Conservation (phyloP, 2,329 filamentous ascomycete genomes). For the Rhynchosporium graminicola region DNA sequence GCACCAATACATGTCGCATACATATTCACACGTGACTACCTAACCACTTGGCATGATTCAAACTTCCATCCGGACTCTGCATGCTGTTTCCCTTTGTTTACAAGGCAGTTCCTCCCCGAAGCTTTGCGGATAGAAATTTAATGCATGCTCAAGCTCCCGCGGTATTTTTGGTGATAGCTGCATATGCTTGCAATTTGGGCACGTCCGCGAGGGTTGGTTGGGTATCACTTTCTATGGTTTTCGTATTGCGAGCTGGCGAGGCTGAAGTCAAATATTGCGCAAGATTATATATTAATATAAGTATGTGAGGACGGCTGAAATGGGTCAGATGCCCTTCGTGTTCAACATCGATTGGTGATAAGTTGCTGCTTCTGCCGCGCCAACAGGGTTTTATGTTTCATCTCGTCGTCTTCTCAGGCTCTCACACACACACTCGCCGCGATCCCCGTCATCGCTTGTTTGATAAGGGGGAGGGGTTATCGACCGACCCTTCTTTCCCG, state of each 20-base stretch:
- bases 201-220: constrained; percentile 2
- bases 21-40: not conserved
- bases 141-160: constrained; percentile 7
- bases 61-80: not conserved
- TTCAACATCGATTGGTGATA: constrained; percentile 34
- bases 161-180: constrained; percentile 5
- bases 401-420: not conserved
- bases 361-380: constrained; percentile 27
- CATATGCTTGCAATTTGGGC: constrained; percentile 12
- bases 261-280: constrained; percentile 23
- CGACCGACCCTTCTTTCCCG: constrained; percentile 8
- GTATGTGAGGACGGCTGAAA: constrained; percentile 17
- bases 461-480: constrained; percentile 21
- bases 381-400: constrained; percentile 30
- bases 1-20: not conserved
- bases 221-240: constrained; percentile 1
- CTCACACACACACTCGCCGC: not conserved
- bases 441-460: constrained; percentile 28
- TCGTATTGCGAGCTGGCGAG: constrained; percentile 13
- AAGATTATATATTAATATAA: not conserved
- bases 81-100: not conserved
- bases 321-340: constrained; percentile 35
- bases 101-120: not conserved
- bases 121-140: too few species aligned
- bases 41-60: not conserved